phyloP scores from a whole-genome alignment of 2,329 filamentous ascomycete species.

The Aspergillus sergii region DNA sequence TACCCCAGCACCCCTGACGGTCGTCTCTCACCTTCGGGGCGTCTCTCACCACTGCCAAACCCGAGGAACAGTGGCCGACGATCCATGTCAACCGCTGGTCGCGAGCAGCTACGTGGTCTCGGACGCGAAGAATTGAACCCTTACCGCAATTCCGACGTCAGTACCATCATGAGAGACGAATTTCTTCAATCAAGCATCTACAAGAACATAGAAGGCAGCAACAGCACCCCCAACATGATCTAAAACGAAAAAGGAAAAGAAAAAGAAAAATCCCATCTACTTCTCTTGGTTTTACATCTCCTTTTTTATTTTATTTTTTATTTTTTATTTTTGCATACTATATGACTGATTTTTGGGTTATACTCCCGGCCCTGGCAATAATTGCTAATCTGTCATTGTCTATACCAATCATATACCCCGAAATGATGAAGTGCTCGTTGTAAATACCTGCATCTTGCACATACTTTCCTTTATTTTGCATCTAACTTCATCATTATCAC shows the following conservation, averaged over 20 bases:
- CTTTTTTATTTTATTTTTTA: background rate
- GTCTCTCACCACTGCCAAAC: conserved; percentile 20
- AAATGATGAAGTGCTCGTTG: conserved; percentile 1
- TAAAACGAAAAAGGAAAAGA: background rate
- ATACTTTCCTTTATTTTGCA: background rate
- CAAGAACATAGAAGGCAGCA: conserved; percentile 15
- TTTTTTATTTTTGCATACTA: background rate
- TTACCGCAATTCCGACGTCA: conserved; percentile 44
- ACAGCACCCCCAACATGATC: conserved; percentile 1
- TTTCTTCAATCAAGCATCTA: conserved; percentile 33
- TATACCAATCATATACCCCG: conserved; percentile 1
- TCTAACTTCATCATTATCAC: background rate
- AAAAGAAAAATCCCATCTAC: background rate
- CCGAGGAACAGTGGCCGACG: conserved; percentile 14
- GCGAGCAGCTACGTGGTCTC: conserved; percentile 36
- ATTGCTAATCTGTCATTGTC: conserved; percentile 3
- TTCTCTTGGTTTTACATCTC: background rate
- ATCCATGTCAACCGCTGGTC: conserved; percentile 30
- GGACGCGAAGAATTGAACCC: conserved; percentile 37
- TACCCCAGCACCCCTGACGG: conserved; percentile 15
- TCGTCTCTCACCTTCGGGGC: conserved; percentile 20
- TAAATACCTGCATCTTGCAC: conserved; percentile 2
- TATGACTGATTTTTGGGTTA: background rate
- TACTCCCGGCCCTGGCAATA: background rate
- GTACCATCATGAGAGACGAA: conserved; percentile 37